phyloP scores from a whole-genome alignment of 2,329 filamentous ascomycete genomes.

The Exophiala calicioides region DNA sequence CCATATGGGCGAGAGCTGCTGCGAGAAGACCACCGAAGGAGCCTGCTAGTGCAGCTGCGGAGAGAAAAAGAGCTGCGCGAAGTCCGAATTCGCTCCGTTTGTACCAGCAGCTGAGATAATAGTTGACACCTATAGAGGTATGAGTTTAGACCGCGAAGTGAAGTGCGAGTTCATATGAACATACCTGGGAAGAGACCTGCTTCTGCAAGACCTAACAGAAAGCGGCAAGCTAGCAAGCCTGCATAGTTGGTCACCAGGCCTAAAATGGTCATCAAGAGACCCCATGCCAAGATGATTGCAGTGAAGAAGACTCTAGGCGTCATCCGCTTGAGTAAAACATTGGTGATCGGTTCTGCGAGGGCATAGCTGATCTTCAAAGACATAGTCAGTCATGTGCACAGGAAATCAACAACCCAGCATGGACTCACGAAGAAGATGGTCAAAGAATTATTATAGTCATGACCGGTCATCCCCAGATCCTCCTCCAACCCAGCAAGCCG shows the following conservation, averaged over 20 bases:
- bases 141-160: too few relatives aligned
- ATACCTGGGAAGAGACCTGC: slow-evolving; percentile 52
- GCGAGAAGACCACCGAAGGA: slow-evolving; percentile 59
- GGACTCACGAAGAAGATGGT: slow-evolving; percentile 61
- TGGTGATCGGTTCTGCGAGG: slow-evolving; percentile 72
- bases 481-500: slow-evolving; percentile 35
- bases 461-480: slow-evolving; percentile 32
- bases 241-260: slow-evolving; percentile 41
- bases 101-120: slow-evolving; percentile 57
- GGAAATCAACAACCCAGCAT: not conserved
- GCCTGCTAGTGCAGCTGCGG: slow-evolving; percentile 56
- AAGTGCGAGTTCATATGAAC: not conserved
- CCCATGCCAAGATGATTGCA: slow-evolving; percentile 74
- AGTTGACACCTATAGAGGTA: slow-evolving; percentile 30
- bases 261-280: slow-evolving; percentile 43
- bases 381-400: slow-evolving; percentile 50
- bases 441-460: slow-evolving; percentile 49
- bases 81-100: slow-evolving; percentile 57
- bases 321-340: slow-evolving; percentile 74
- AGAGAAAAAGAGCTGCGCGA: slow-evolving; percentile 58
- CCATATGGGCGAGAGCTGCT: slow-evolving; percentile 51
- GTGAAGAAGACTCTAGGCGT: slow-evolving; percentile 73
- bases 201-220: slow-evolving; percentile 54
- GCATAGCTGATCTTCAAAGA: slow-evolving; percentile 77
- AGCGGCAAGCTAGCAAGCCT: slow-evolving; percentile 48